Base-by-base conservation (phyloP, 176 grass and related monocot species). In the Triticum monococcum region DNA sequence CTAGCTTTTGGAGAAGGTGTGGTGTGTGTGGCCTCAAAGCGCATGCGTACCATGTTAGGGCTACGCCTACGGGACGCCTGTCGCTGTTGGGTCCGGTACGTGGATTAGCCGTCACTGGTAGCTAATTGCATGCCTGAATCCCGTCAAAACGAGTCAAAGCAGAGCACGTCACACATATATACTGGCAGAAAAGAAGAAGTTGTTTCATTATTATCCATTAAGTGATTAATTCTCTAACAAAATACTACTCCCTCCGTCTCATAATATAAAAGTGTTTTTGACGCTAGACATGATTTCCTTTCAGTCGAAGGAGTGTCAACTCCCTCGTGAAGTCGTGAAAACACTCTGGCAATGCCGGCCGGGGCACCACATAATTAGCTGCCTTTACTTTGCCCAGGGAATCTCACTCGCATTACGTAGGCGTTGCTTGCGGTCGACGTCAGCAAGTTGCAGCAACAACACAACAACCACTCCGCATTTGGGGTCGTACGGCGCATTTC, bases 1-100 rank as follows among this genome's bases (percentile, higher is more conserved):
- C 12, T 50, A 41, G 11, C 61, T 31, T 78, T 50, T 37, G 2
- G 20, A 65, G 25, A 72, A 41, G 25, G 70, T 26, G 67, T 30
- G 25, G 70, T 26, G 67, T 30, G 69, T 64, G 80, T 79, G 66
- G 87, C 57, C 68, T 78, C 88, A 22, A 26, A 68, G 77, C 88
- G 81, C 88, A 85, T 89, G 88, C 35, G 20, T 62, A 60, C 76
- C 87, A 85, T 72, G 87, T 89, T 89, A 74, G 82, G 30, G 7
- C 37, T 45, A 64, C 28, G 78, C 16, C 48, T 52, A 52, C 48
- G 28, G 28, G 28, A 28, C 0, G 48, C 48, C 8, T 45, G 78
- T 80, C 37, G 37, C 60, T 30, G 14, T 30, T 45, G 60, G 17
- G 16, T 8, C 13, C 10, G 57, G 41, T 64, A 48, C 72, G n/a